Conservation (phyloP, 2,329 filamentous ascomycete species). For the Colletotrichum higginsianum region DNA sequence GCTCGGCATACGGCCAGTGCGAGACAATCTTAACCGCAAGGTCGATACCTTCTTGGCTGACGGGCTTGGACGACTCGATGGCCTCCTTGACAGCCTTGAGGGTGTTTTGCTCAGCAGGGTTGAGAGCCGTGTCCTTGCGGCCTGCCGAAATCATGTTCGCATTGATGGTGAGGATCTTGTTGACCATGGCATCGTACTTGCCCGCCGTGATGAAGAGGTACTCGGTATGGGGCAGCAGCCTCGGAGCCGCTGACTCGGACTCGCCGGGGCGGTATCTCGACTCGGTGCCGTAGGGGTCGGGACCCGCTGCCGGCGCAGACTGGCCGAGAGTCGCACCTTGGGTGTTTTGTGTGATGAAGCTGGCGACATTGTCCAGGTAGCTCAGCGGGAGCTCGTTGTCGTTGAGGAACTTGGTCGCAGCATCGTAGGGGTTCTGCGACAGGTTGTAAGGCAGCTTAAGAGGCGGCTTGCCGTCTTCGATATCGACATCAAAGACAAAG, state of each 20-base stretch:
- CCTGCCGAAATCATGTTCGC: slow-evolving; percentile 78
- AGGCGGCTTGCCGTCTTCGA: slow-evolving; percentile 93
- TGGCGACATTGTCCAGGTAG: slow-evolving; percentile 92
- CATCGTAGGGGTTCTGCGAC: slow-evolving; percentile 92
- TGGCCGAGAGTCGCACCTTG: slow-evolving; percentile 87
- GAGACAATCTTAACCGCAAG: slow-evolving; percentile 81
- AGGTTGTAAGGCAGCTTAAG: slow-evolving; percentile 96
- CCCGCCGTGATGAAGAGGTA: slow-evolving; percentile 85
- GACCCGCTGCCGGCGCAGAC: slow-evolving; percentile 60
- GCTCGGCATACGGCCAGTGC: slow-evolving; percentile 84
- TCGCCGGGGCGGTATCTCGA: slow-evolving; percentile 84
- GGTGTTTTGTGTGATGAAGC: slow-evolving; percentile 93
- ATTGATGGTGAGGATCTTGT: slow-evolving; percentile 84
- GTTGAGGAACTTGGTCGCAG: slow-evolving; percentile 90
- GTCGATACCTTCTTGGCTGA: slow-evolving; percentile 68
- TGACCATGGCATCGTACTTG: slow-evolving; percentile 80
- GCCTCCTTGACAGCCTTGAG: slow-evolving; percentile 74
- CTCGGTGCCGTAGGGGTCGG: slow-evolving; percentile 85
- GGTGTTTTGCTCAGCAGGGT: slow-evolving; percentile 77
- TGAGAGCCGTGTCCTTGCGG: slow-evolving; percentile 81
- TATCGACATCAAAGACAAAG: slow-evolving; percentile 96
- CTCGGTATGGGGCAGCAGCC: slow-evolving; percentile 81
- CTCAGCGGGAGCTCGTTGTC: slow-evolving; percentile 89
- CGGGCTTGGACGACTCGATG: slow-evolving; percentile 71
- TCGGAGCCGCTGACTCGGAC: slow-evolving; percentile 75